A percentile compares a stretch with the other conserved stretches of the same genome.
Evolutionary conservation across 2,329 filamentous ascomycete genomes (phyloP).

Genomic region (Rutstroemia sp.): DNA sequence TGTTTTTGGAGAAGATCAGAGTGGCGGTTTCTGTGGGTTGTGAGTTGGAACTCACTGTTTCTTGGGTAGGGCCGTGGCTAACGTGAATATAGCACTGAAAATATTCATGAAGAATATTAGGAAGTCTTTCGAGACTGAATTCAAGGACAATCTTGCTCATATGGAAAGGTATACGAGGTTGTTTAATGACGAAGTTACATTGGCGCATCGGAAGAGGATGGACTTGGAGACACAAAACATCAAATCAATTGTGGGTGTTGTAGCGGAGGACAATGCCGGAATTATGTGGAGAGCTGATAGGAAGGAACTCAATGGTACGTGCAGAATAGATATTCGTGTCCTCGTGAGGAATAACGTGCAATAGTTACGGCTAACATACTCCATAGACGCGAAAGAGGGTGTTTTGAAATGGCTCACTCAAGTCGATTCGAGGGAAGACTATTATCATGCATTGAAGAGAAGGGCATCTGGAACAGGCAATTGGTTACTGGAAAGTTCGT

Average conservation of each 20-base stretch:
- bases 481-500: neutral
- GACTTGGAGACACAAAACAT: constrained; percentile 1
- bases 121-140: constrained; percentile 2
- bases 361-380: neutral
- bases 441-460: neutral
- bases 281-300: neutral
- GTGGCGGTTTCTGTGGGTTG: neutral
- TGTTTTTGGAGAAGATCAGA: constrained; percentile 2
- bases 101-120: constrained; percentile 3
- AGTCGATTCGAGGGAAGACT: constrained; percentile 2
- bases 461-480: neutral
- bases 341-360: too few species aligned
- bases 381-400: neutral
- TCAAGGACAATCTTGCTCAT: constrained; percentile 4
- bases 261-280: neutral
- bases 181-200: constrained; percentile 7
- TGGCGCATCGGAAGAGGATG: constrained; percentile 3
- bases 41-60: neutral
- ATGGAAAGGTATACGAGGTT: constrained; percentile 5
- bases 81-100: neutral
- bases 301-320: neutral
- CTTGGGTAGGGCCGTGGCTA: neutral
- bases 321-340: too few species aligned
- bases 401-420: constrained; percentile 5
- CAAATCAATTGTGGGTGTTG: neutral